Evolutionary conservation across 306 rosid species (phyloP).

Genomic region (Fragaria vesca): DNA sequence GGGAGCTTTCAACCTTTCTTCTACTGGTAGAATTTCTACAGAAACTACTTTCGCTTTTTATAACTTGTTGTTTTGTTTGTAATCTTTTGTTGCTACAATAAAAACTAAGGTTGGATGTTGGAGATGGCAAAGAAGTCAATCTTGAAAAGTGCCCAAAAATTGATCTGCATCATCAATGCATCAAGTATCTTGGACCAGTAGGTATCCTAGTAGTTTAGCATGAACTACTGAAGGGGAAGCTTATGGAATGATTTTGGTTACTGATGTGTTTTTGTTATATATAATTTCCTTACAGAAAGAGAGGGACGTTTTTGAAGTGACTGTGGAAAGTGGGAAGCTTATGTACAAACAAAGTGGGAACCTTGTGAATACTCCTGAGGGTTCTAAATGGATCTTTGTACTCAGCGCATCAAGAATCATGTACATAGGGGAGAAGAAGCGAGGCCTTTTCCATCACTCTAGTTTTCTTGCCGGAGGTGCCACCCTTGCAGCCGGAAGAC

Average conservation of each 20-base stretch:
- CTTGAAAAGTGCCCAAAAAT: slow-evolving; percentile 55
- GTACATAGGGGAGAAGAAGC: slow-evolving; percentile 73
- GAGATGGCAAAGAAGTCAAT: slow-evolving; percentile 75
- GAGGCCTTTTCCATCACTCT: slow-evolving; percentile 81
- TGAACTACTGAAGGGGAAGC: neutral
- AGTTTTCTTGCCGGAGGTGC: slow-evolving; percentile 89
- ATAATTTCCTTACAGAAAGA: slow-evolving; percentile 47
- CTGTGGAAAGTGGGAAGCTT: slow-evolving; percentile 51
- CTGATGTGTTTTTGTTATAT: neutral
- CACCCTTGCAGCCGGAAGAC: slow-evolving; percentile 73
- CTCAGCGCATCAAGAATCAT: slow-evolving; percentile 60
- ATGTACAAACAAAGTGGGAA: slow-evolving; percentile 45
- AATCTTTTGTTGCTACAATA: slow-evolving; percentile 11
- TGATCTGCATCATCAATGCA: slow-evolving; percentile 60
- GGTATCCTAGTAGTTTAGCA: slow-evolving; percentile 61
- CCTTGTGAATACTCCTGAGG: slow-evolving; percentile 50
- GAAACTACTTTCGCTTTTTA: neutral
- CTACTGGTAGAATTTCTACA: slow-evolving; percentile 51
- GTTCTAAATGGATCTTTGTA: slow-evolving; percentile 87
- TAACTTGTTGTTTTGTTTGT: slow-evolving; percentile 5
- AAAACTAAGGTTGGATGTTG: slow-evolving; percentile 78
- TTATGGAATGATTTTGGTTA: neutral
- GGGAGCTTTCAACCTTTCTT: slow-evolving; percentile 77
- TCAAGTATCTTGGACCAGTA: slow-evolving; percentile 80
- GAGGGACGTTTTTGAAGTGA: slow-evolving; percentile 69